These are phyloP conservation scores for Diplodia mutila DNA, from an alignment of 2,329 filamentous ascomycete species.

Conservation along the genomic window DNA sequence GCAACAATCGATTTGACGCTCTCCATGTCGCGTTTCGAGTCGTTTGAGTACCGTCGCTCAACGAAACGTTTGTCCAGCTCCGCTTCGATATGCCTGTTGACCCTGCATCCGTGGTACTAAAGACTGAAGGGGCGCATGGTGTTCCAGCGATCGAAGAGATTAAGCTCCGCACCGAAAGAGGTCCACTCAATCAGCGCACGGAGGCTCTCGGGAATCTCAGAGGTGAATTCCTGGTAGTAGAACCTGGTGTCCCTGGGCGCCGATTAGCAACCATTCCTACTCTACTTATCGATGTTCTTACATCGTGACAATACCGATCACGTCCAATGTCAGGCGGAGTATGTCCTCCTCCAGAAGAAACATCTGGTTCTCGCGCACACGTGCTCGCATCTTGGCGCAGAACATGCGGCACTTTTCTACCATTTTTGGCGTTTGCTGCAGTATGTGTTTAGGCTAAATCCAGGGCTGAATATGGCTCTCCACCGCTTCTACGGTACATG, in stretches of 20 bases:
- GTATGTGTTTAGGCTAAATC: conserved; percentile 40
- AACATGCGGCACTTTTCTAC: conserved; percentile 41
- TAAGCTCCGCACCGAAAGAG: not conserved
- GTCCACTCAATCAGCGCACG: not conserved
- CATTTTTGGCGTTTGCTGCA: conserved; percentile 37
- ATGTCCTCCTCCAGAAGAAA: conserved; percentile 36
- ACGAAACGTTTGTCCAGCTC: conserved; percentile 29
- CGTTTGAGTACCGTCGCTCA: not conserved
- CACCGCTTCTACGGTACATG: conserved; percentile 27
- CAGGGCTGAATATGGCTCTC: conserved; percentile 33
- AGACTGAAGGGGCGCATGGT: conserved; percentile 36
- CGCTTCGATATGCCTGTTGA: conserved; percentile 34
- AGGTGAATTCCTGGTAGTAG: not conserved
- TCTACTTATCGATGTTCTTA: not conserved
- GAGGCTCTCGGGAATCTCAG: not conserved
- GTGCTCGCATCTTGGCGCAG: conserved; percentile 31
- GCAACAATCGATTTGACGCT: not conserved
- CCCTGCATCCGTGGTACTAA: conserved; percentile 35
- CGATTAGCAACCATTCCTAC: conserved; percentile 10
- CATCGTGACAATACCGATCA: conserved; percentile 33
- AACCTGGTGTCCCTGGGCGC: not conserved
- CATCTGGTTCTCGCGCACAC: conserved; percentile 31
- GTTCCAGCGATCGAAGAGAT: conserved; percentile 28
- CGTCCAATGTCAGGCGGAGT: conserved; percentile 35
- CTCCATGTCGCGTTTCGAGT: not conserved